A percentile compares a stretch with the other conserved stretches of the same genome.
These are phyloP conservation scores for Suillus alpinus DNA, from an alignment of 768 basidiomycete species.

Conservation along the genomic window DNA sequence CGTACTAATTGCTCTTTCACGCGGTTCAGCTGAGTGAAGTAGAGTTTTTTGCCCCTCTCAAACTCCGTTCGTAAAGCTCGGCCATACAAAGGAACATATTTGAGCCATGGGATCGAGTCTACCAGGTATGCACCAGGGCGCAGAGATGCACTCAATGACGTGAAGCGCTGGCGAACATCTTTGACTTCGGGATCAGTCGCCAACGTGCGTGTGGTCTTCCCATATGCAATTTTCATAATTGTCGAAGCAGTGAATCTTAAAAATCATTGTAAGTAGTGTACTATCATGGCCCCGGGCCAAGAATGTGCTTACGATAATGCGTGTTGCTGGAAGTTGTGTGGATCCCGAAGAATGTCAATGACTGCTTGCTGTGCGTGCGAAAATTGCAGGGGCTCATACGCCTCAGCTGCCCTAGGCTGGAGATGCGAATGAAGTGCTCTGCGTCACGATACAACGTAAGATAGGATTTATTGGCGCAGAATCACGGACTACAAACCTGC, in stretches of 20 bases:
- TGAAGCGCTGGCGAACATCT: conserved; percentile 17
- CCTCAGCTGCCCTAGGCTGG: conserved; percentile 43
- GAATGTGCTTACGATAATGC: conserved; percentile 33
- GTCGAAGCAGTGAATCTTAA: conserved; percentile 16
- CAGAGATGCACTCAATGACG: conserved; percentile 20
- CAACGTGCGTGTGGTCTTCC: conserved; percentile 13
- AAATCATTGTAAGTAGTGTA: not conserved
- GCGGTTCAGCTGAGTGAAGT: conserved; percentile 41
- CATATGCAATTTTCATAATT: conserved; percentile 18
- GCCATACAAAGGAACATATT: conserved; percentile 59
- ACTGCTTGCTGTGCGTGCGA: conserved; percentile 21
- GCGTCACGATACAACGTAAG: not conserved
- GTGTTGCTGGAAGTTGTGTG: conserved; percentile 10
- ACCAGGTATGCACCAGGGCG: conserved; percentile 31
- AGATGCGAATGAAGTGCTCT: conserved; percentile 56
- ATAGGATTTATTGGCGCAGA: not conserved
- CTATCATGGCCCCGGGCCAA: conserved; percentile 36
- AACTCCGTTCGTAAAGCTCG: conserved; percentile 52
- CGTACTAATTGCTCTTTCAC: conserved; percentile 43
- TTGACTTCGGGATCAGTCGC: conserved; percentile 17
- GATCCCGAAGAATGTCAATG: conserved; percentile 11
- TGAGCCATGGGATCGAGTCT: conserved; percentile 31
- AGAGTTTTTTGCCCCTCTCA: conserved; percentile 44
- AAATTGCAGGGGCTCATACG: conserved; percentile 44
- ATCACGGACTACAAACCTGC: conserved; percentile 35